Conservation (phyloP, 2,329 filamentous ascomycete genomes). For the Dactylellina haptotyla region DNA sequence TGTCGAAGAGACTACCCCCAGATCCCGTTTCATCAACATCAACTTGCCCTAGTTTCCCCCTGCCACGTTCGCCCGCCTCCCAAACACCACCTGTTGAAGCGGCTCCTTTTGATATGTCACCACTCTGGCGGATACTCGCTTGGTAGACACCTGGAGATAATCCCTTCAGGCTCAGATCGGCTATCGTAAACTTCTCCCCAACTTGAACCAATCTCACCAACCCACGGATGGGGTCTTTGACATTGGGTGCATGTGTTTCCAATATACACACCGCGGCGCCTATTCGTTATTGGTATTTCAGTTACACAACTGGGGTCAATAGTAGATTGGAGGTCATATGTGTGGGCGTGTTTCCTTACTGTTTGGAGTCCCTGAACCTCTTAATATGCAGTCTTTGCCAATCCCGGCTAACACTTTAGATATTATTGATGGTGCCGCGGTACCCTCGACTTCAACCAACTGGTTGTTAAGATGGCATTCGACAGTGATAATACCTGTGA, state of each 20-base stretch:
- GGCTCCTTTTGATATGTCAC: slow-evolving; percentile 86
- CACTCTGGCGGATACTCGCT: slow-evolving; percentile 84
- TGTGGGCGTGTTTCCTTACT: slow-evolving; percentile 67
- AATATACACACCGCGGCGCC: slow-evolving; percentile 93
- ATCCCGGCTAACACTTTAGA: slow-evolving; percentile 88
- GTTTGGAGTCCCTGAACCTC: slow-evolving; percentile 85
- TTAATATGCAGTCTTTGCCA: slow-evolving; percentile 90
- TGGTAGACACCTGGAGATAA: slow-evolving; percentile 82
- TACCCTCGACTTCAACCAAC: slow-evolving; percentile 85
- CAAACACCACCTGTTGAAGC: slow-evolving; percentile 84
- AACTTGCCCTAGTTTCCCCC: slow-evolving; percentile 78
- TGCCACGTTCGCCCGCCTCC: slow-evolving; percentile 68
- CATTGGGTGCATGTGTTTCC: slow-evolving; percentile 76
- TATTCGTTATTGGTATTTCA: slow-evolving; percentile 57
- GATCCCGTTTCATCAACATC: slow-evolving; percentile 78
- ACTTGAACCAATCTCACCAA: slow-evolving; percentile 95
- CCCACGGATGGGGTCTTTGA: slow-evolving; percentile 78
- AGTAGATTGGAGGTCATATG: too few relatives aligned
- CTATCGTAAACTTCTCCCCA: slow-evolving; percentile 77
- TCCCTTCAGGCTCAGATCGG: slow-evolving; percentile 88
- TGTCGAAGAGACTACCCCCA: slow-evolving; percentile 82
- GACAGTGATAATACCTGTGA: slow-evolving; percentile 79
- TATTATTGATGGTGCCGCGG: slow-evolving; percentile 87
- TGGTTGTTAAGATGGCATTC: slow-evolving; percentile 84
- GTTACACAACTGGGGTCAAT: too few relatives aligned